Conservation (phyloP, 306 rosid species). For the Neltuma alba region DNA sequence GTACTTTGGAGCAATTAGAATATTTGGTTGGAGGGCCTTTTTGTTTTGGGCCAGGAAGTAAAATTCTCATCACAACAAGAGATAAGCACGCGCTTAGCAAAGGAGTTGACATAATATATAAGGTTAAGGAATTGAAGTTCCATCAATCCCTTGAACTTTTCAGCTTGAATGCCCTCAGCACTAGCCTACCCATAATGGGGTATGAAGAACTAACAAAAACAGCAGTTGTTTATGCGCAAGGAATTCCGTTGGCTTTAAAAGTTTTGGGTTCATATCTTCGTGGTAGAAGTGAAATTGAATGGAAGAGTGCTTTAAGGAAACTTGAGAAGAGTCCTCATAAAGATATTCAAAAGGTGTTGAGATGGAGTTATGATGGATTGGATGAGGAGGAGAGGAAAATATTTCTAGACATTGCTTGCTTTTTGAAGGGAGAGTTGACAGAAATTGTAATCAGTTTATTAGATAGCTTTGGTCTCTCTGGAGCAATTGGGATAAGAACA, state of each 20-base stretch:
- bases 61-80: background rate
- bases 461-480: background rate
- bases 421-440: background rate
- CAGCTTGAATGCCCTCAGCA: background rate
- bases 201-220: background rate
- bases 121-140: background rate
- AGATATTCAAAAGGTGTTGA: background rate
- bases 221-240: background rate
- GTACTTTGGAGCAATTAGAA: background rate
- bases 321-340: slow-evolving; percentile 3
- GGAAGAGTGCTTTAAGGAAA: background rate
- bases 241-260: slow-evolving; percentile 18
- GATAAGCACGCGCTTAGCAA: background rate
- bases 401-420: slow-evolving; percentile 7
- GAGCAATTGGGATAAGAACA: background rate
- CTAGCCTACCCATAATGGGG: background rate
- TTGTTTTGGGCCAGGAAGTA: background rate
- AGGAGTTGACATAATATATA: background rate
- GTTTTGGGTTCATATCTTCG: slow-evolving; percentile 2
- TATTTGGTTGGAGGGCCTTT: background rate
- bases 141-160: background rate
- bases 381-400: background rate
- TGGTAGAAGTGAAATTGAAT: background rate
- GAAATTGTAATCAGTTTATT: background rate
- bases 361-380: slow-evolving; percentile 3